Evolutionary conservation across 1,139 yeast genomes (phyloP), one percentile per base, ranked within the genome.

Genomic region (Nakaseomyces nivariensis): DNA sequence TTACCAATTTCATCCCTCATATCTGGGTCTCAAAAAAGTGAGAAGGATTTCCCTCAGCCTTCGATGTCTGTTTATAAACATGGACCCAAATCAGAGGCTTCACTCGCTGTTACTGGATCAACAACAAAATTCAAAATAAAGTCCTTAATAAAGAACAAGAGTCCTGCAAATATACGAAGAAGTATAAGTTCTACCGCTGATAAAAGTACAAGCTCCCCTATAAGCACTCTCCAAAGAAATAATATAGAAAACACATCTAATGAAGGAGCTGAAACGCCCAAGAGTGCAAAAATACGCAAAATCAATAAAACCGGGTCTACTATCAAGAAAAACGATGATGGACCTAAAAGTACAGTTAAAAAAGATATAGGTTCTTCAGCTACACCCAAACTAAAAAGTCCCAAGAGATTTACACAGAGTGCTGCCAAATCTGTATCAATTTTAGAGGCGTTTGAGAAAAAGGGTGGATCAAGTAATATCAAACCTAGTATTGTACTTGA

Each of bases 401-500:
- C 44, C 5, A 41, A 41, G 25, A 41, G 44, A 11, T 25, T 38
- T 38, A 29, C 44, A 27, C 44, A 27, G 8, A 13, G 34, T 10
- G 10, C 59, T 61, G 58, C 51, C 58, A 59, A 50, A 60, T 60
- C 58, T 3, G 60, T 63, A n/a, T 56, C 66, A 10, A 27, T 61
- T 8, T 43, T 60, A 17, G 54, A 57, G 25, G 58, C 53, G 5
- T 47, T 58, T 34, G 67, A 54, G 52, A 56, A 63, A 37, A 62
- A 60, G 46, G 58, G 61, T 43, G 64, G 73, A 50, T 55, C 69
- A 49, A 64, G 71, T 22, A 62, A 64, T 34, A 55, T 8, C 61
- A 56, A 64, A 6, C 81, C 84, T 0, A 75, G 79, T 25, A 75
- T 81, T 17, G 53, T 64, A 5, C 42, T 82, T n/a, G 76, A 81